These are phyloP conservation scores for Zizania palustris DNA, from an alignment of 202 grass and related monocot species.

Conservation along the genomic window DNA sequence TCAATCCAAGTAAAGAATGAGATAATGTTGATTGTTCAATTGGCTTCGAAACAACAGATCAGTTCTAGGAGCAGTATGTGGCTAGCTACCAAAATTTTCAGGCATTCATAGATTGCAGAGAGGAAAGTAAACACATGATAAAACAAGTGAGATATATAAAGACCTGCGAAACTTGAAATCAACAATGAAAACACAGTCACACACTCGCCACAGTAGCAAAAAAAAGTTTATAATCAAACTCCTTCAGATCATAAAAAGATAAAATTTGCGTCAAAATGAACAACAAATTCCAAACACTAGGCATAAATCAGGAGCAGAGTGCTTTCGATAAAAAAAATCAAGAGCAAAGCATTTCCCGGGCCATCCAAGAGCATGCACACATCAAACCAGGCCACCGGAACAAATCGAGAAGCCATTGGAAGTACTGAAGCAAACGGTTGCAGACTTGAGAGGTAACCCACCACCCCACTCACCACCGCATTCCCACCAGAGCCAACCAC, in stretches of 20 bases:
- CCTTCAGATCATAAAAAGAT: not conserved
- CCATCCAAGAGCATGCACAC: not conserved
- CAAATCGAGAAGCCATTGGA: constrained; percentile 5
- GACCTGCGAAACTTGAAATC: not conserved
- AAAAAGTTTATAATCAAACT: not conserved
- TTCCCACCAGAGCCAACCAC: not conserved
- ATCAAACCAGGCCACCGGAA: not conserved
- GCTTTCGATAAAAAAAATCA: not conserved
- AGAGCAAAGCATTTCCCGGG: not conserved
- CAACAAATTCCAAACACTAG: not conserved
- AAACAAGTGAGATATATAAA: constrained; percentile 1
- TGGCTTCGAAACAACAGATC: not conserved
- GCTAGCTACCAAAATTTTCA: not conserved
- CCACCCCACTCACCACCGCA: not conserved
- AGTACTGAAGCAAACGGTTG: not conserved
- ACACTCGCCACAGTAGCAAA: not conserved
- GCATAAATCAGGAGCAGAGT: not conserved
- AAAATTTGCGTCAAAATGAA: not conserved
- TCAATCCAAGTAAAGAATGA: constrained; percentile 7
- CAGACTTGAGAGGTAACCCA: not conserved
- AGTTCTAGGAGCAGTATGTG: not conserved
- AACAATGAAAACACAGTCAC: not conserved
- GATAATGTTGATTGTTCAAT: not conserved
- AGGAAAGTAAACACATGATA: not conserved
- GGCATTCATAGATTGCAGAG: not conserved